Base-by-base conservation (phyloP, 2,329 filamentous ascomycete species). In the Domatiomyces catenatus region DNA sequence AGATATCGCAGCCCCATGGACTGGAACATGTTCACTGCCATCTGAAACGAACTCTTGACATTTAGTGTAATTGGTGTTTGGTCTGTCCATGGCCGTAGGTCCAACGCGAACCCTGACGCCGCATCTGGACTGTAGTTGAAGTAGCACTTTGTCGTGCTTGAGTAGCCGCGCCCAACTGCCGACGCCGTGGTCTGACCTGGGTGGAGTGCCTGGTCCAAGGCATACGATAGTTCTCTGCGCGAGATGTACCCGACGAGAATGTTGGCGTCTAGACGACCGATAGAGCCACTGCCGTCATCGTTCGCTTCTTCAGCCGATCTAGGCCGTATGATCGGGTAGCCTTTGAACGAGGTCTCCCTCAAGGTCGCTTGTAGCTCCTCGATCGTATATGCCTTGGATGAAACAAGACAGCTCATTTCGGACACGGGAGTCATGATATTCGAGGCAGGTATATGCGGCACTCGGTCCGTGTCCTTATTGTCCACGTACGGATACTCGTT, bases 11-110 rank as follows among this genome's bases (percentile, higher is more conserved):
- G 69, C 18, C 92, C 92, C 7, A 98, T 77, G 64, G 90, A 90
- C 70, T 94, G 88, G 68, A 98, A 96, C 75, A 98, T 93, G 51
- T 78, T 82, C 20, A 93, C 82, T 2, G 86, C 86, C n/a, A 96
- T 76, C 63, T 89, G 81, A 53, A 98, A 79, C 52, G 75, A 83
- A 15, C 81, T 81, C 55, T 81, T 78, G 19, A 80, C 81, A 43
- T 87, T 85, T 17, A 96, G 74, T 0, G 92, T 96, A 46, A 98
- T 84, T 0, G 92, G 92, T 0, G 92, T 98, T 66, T 95, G 90
- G 66, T 98, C 92, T 88, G 98, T 95, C 92, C 92, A 98, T 2
- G 89, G 89, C 6, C 90, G 75, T 8, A 98, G 75, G 67, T 98
- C 92, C 42, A 98, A 79, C 0, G 83, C 88, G 15, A 79, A 75